Evolutionary conservation across 2,329 filamentous ascomycete species (phyloP).

Genomic region (Magnaporthales sp.): DNA sequence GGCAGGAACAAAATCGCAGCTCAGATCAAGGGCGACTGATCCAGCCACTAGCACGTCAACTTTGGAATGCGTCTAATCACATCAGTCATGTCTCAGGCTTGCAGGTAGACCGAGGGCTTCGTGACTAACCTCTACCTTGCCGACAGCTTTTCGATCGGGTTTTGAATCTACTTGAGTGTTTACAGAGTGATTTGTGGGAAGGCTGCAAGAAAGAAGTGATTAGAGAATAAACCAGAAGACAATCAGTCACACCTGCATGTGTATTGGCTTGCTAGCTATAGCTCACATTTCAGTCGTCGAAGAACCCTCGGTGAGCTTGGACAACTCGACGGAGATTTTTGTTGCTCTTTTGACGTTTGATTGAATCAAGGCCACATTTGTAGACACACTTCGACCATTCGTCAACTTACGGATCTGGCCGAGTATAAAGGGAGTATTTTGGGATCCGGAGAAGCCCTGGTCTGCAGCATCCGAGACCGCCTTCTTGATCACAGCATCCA

Average conservation of each 20-base stretch:
- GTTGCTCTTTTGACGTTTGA: constrained; percentile 47
- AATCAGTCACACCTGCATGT: background rate
- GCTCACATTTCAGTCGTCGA: background rate
- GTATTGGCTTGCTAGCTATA: background rate
- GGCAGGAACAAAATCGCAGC: constrained; percentile 59
- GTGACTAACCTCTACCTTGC: background rate
- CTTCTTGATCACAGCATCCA: constrained; percentile 59
- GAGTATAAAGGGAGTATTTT: constrained; percentile 80
- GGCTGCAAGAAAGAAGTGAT: background rate
- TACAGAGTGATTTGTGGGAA: background rate
- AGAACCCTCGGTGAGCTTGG: constrained; percentile 22
- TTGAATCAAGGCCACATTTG: constrained; percentile 58
- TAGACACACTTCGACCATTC: constrained; percentile 58
- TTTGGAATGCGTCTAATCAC: background rate
- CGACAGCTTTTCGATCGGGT: background rate
- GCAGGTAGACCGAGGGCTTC: background rate
- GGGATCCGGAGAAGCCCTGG: constrained; percentile 60
- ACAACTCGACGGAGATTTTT: constrained; percentile 44
- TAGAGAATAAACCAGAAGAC: background rate
- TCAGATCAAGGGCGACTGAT: constrained; percentile 80
- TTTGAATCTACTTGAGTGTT: background rate
- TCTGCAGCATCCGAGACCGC: constrained; percentile 55
- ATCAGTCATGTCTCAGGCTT: background rate
- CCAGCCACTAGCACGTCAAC: constrained; percentile 75
- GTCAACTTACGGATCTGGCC: constrained; percentile 72